Conservation (phyloP, 2,329 filamentous ascomycete genomes). For the Byssoonygena ceratinophila region DNA sequence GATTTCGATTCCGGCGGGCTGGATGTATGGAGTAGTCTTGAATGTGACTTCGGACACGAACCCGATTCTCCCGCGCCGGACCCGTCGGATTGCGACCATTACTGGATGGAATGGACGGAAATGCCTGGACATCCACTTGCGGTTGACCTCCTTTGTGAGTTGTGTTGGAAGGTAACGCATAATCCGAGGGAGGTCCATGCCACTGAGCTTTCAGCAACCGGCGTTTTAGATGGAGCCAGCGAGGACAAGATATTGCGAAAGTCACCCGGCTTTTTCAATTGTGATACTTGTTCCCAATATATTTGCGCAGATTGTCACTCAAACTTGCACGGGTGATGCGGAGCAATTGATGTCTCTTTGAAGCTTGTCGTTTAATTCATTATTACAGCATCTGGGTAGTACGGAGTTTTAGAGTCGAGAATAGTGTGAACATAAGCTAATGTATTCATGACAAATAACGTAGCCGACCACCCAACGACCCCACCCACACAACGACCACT, state of each 20-base stretch:
- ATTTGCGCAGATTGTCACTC: no score
- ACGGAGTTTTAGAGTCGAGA: no score
- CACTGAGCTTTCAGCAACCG: neutral
- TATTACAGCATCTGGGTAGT: neutral
- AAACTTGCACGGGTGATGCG: no score
- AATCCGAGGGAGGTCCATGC: neutral
- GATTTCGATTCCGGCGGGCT: conserved; percentile 32
- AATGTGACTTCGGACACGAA: neutral
- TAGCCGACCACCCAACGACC: no score
- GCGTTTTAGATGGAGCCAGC: neutral
- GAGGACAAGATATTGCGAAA: no score
- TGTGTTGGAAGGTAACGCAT: conserved; percentile 13
- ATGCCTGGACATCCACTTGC: conserved; percentile 5
- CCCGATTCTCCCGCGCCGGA: neutral
- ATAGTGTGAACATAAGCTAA: no score
- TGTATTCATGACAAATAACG: no score
- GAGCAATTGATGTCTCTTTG: no score
- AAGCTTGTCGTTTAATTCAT: neutral
- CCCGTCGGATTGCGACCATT: neutral
- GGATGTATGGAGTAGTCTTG: neutral
- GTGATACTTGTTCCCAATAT: no score
- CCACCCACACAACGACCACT: no score
- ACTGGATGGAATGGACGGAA: neutral
- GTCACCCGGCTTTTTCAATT: no score
- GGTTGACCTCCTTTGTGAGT: conserved; percentile 11